Conservation (phyloP, 768 basidiomycete genomes). For the Porpolomopsis calyptriformis region DNA sequence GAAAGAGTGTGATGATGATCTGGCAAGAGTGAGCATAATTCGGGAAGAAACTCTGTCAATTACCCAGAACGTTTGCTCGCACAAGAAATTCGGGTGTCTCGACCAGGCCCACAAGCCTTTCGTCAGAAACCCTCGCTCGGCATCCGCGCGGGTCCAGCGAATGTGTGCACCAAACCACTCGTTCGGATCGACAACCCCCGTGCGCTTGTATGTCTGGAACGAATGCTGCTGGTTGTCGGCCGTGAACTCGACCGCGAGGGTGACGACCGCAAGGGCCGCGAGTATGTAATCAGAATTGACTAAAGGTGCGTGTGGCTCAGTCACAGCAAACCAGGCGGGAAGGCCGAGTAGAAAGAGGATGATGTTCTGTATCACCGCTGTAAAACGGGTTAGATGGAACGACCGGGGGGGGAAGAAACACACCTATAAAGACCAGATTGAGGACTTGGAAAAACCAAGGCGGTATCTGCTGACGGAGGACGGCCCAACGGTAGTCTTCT, state of each 20-base stretch:
- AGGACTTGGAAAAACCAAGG: conserved; percentile 35
- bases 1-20: conserved; percentile 45
- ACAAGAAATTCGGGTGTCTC: conserved; percentile 87
- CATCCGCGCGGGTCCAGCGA: conserved; percentile 57
- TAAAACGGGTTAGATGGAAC: conserved; percentile 1
- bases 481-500: conserved; percentile 88
- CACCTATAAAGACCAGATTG: conserved; percentile 59
- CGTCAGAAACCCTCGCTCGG: conserved; percentile 73
- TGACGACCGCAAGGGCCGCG: conserved; percentile 42
- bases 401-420: conserved; percentile 8
- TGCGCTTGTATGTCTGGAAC: conserved; percentile 71
- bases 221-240: conserved; percentile 90
- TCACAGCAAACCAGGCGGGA: conserved; percentile 43
- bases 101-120: conserved; percentile 79
- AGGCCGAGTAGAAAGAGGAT: conserved; percentile 64
- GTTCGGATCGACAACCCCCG: conserved; percentile 30
- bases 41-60: conserved; percentile 15
- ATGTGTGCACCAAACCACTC: conserved; percentile 62
- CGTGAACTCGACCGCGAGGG: conserved; percentile 63
- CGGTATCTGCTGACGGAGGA: conserved; percentile 49
- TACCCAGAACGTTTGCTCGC: conserved; percentile 85
- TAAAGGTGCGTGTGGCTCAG: conserved; percentile 41
- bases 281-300: conserved; percentile 53
- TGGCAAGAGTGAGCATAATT: neutral
- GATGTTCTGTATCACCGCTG: conserved; percentile 67